Conservation (phyloP, 345 rosid species). For the Mercurialis annua region DNA sequence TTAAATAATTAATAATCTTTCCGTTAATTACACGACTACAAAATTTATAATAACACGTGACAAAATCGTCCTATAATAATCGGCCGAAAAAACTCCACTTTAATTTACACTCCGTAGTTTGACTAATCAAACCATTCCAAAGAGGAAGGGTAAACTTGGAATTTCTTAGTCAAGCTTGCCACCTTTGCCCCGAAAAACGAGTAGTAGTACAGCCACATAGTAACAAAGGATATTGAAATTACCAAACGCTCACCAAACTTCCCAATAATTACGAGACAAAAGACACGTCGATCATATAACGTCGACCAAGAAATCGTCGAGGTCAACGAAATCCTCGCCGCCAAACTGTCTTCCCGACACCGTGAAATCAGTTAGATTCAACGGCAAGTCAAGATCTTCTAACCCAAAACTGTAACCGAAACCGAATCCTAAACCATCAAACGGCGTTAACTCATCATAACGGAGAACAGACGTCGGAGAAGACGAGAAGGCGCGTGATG, state of each 20-base stretch:
- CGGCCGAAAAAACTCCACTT: neutral
- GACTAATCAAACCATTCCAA: conserved; percentile 9
- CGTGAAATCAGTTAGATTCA: conserved; percentile 11
- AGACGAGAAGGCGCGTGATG: neutral
- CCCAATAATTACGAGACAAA: neutral
- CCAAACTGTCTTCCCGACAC: conserved; percentile 1
- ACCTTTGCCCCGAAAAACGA: neutral
- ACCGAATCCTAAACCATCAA: conserved; percentile 13
- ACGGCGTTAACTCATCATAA: conserved; percentile 15
- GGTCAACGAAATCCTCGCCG: conserved; percentile 28
- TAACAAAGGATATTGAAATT: neutral
- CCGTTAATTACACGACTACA: neutral
- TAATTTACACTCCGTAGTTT: conserved; percentile 11
- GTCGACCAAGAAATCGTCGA: conserved; percentile 35
- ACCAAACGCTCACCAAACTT: neutral
- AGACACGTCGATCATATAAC: neutral
- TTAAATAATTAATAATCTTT: neutral
- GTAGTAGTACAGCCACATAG: neutral
- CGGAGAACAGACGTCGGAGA: conserved; percentile 44
- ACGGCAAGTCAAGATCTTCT: conserved; percentile 22
- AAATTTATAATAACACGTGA: neutral
- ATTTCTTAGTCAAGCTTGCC: neutral
- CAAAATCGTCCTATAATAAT: conserved; percentile 6
- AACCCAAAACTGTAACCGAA: conserved; percentile 29
- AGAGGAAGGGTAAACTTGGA: neutral